Evolutionary conservation across 164 flowering plant species (phyloP).

Genomic region (Magnolia kwangsiensis): DNA sequence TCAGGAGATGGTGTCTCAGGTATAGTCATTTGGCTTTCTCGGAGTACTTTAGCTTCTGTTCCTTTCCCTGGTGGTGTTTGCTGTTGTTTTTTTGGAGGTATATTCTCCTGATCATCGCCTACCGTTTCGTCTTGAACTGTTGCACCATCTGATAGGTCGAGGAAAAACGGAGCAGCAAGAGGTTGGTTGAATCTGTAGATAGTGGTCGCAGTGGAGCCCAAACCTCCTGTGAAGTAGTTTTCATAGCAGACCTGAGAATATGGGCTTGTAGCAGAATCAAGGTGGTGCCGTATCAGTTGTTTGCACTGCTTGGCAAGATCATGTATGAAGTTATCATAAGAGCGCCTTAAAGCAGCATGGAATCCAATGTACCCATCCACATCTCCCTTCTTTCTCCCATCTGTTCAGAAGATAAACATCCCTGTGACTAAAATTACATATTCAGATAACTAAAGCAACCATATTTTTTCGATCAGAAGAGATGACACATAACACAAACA

Average conservation of each 20-base stretch:
- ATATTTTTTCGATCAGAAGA: neutral
- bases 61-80: conserved; percentile 74
- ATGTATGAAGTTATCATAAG: conserved; percentile 63
- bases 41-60: conserved; percentile 45
- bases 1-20: conserved; percentile 99
- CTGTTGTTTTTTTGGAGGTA: conserved; percentile 65
- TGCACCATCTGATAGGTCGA: conserved; percentile 63
- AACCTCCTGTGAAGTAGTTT: conserved; percentile 41
- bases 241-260: conserved; percentile 85
- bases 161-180: conserved; percentile 40
- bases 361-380: conserved; percentile 95
- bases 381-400: conserved; percentile 45
- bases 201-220: conserved; percentile 29
- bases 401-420: conserved; percentile 33
- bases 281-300: conserved; percentile 83
- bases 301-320: conserved; percentile 89
- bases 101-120: conserved; percentile 60
- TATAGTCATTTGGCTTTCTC: conserved; percentile 77
- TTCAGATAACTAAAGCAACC: neutral
- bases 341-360: conserved; percentile 80
- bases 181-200: conserved; percentile 34
- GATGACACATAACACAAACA: neutral
- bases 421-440: neutral
- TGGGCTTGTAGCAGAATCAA: conserved; percentile 96
- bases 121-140: conserved; percentile 28